A percentile compares a stretch with the other conserved stretches of the same genome.
These are phyloP conservation scores for Litsea cubeba DNA, from an alignment of 164 flowering plant genomes.

Conservation along the genomic window DNA sequence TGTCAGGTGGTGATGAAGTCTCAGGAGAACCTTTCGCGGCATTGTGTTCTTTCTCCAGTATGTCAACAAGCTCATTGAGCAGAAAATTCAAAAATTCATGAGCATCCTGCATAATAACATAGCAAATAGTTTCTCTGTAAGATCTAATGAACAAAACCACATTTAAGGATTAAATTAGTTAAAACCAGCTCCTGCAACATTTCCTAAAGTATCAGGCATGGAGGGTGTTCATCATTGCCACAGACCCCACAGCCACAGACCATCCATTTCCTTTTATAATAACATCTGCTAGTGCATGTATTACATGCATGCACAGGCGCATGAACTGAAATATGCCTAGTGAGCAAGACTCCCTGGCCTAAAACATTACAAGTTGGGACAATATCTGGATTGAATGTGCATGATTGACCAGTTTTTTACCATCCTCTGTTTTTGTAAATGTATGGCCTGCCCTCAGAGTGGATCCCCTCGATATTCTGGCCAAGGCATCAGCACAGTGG, in stretches of 20 bases:
- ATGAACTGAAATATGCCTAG: not conserved
- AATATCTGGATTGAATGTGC: not conserved
- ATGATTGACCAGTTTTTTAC: not conserved
- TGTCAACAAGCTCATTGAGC: constrained; percentile 93
- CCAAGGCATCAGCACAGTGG: not conserved
- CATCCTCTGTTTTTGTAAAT: not conserved
- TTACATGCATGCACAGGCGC: not conserved
- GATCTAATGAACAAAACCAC: not conserved
- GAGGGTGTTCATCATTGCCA: not conserved
- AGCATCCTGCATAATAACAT: constrained; percentile 72
- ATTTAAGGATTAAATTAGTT: not conserved
- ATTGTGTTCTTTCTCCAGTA: constrained; percentile 84
- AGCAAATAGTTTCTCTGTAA: not conserved
- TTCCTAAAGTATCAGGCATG: not conserved
- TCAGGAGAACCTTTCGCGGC: constrained; percentile 56
- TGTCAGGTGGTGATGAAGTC: constrained; percentile 58
- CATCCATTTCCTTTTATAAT: not conserved
- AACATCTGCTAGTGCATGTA: not conserved
- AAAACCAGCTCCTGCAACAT: too few relatives aligned
- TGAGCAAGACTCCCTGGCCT: not conserved
- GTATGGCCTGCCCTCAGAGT: not conserved
- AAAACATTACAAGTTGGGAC: not conserved
- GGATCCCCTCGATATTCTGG: not conserved
- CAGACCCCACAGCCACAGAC: not conserved
- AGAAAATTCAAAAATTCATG: constrained; percentile 96